Evolutionary conservation across 345 rosid genomes (phyloP).

Genomic region (Cardamine occulta): DNA sequence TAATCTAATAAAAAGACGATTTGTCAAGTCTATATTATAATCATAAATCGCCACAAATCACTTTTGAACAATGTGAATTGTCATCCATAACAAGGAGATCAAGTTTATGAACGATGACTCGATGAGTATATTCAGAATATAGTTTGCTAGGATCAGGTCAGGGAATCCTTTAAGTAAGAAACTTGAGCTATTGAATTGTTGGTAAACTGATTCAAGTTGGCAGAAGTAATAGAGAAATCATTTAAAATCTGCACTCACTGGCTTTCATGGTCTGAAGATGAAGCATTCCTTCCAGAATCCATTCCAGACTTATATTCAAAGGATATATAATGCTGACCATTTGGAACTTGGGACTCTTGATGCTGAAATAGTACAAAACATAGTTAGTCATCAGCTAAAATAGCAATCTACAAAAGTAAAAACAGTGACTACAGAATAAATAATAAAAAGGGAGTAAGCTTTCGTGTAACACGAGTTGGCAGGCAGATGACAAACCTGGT

Average conservation of each 20-base stretch:
- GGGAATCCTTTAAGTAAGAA: slow-evolving; percentile 3
- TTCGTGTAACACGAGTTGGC: slow-evolving; percentile 4
- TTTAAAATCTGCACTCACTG: slow-evolving; percentile 73
- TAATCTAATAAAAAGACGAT: slow-evolving; percentile 4
- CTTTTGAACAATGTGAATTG: slow-evolving; percentile 8
- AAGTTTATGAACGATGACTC: neutral
- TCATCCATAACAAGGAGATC: slow-evolving; percentile 30
- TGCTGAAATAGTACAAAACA: slow-evolving; percentile 63
- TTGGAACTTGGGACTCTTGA: slow-evolving; percentile 78
- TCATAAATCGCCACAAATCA: slow-evolving; percentile 27
- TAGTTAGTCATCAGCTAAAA: slow-evolving; percentile 29
- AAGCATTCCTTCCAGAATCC: slow-evolving; percentile 86
- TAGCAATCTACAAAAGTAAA: slow-evolving; percentile 12
- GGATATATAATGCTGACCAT: slow-evolving; percentile 81
- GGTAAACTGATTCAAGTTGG: slow-evolving; percentile 11
- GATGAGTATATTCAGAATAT: slow-evolving; percentile 14
- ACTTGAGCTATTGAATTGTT: slow-evolving; percentile 21
- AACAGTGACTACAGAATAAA: slow-evolving; percentile 21
- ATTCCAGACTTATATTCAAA: slow-evolving; percentile 97
- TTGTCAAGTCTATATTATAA: slow-evolving; percentile 2
- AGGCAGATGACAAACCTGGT: slow-evolving; percentile 65
- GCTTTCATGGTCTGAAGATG: slow-evolving; percentile 96
- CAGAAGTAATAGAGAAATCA: slow-evolving; percentile 1
- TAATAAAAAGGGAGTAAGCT: slow-evolving; percentile 15
- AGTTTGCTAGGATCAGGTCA: neutral